Base-by-base conservation (phyloP, 2,329 filamentous ascomycete species). In the Aspergillus sp. region DNA sequence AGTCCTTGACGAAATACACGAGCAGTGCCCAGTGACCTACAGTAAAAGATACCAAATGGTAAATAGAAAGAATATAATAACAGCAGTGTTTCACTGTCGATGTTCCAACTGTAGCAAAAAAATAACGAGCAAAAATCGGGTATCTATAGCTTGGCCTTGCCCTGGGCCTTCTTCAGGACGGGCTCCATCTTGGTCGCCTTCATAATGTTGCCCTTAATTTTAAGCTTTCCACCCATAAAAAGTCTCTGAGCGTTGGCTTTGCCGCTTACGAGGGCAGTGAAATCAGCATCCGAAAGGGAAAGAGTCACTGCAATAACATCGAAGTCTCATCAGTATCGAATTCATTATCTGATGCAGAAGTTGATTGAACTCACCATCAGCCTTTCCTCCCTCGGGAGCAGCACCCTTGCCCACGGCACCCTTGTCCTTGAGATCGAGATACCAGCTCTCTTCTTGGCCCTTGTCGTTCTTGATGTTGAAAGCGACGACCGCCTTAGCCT, bases 181-280 rank as follows among this genome's bases (percentile, higher is more conserved):
- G 92, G 90, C 80, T 97, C 92, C 80, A 97, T 87, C 88, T 96
- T 96, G 62, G 93, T 97, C 39, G 95, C 78, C 86, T 97, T 97
- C 94, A 98, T 98, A 63, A 98, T 88, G 77, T 98, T 92, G 65
- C 95, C 95, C 87, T 92, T 96, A 76, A 98, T 87, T 90, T 98
- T 99, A 74, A 99, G 84, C 85, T 96, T 97, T 71, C 95, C 95
- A n/a, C 86, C 86, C 94, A 99, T 98, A 82, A 98, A 97, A 66
- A 99, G 82, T 70, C 89, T 88, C 84, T 99, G 95, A 59, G 95
- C 92, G 75, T 97, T 96, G 70, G 91, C 92, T 83, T 96, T 92
- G 75, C 95, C 95, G 39, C 83, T 73, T 57, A 96, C 88, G 66
- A 99, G 85, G 75, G 90, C 88, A 67, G 82, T 86, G 74, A 99